Evolutionary conservation across 805 yeast genomes (phyloP).

Genomic region (Lipomyces sp.): DNA sequence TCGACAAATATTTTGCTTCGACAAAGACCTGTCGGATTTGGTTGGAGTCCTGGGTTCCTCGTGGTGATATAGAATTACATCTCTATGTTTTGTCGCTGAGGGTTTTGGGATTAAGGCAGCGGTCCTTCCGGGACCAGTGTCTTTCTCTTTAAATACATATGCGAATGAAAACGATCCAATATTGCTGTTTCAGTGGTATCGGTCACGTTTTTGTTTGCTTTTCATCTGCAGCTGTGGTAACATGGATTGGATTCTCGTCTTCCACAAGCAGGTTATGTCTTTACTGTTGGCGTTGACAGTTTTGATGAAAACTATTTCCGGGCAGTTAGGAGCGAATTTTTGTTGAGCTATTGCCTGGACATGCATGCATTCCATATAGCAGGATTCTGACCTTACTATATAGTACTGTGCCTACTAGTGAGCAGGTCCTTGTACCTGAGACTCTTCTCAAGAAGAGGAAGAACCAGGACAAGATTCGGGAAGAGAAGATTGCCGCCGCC

Average conservation of each 20-base stretch:
- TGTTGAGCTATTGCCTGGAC: conserved; percentile 26
- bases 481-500: conserved; percentile 49
- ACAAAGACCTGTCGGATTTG: neutral
- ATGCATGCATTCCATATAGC: neutral
- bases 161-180: conserved; percentile 13
- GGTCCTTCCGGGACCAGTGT: conserved; percentile 7
- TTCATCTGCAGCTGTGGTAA: conserved; percentile 12
- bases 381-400: conserved; percentile 39
- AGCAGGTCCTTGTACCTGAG: conserved; percentile 51
- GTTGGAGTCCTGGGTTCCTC: conserved; percentile 4
- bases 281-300: conserved; percentile 27
- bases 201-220: conserved; percentile 20
- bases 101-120: conserved; percentile 30
- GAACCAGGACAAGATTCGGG: conserved; percentile 56
- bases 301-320: conserved; percentile 36
- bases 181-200: conserved; percentile 12
- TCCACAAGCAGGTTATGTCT: conserved; percentile 34
- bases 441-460: conserved; percentile 57
- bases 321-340: conserved; percentile 21
- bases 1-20: neutral
- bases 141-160: conserved; percentile 34
- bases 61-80: neutral
- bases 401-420: conserved; percentile 52
- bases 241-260: neutral
- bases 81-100: neutral